Evolutionary conservation across 129 eudicot species (phyloP), one percentile per base, ranked within the genome.

Genomic region (Arctium lappa): DNA sequence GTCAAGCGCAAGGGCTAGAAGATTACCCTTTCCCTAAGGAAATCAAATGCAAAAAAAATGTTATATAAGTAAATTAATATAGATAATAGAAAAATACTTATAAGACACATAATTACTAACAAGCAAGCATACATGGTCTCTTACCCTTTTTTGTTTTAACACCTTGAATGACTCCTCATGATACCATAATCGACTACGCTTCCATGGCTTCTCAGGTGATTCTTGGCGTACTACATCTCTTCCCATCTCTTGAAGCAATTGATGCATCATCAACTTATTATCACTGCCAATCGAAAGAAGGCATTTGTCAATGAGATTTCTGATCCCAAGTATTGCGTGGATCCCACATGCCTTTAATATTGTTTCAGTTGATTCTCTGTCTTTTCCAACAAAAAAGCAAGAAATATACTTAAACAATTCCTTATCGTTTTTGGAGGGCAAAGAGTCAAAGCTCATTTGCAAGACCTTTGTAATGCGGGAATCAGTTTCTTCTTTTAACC

Each of bases 291-390:
- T 60, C 3, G 8, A 7, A 44, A 84, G 29, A 50, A 84, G 66
- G 65, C 86, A 84, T 62, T 75, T 72, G 15, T 84, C 83, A 1
- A 72, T 6, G 15, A 84, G 87, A 40, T 72, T 84, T 31, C 62
- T 34, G 33, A 84, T 72, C 31, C 87, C 87, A 40, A 31, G 18
- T 5, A 4, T 8, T 6, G 80, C 32, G 56, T 11, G 46, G 65
- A 78, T 44, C 2, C 27, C 36, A 13, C 80, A 84, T 30, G 42
- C 69, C 69, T 53, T 53, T 3, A 53, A 15, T 53, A 53, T 16
- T 5, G 8, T 53, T 15, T 53, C 65, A 5, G 6, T n/a, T 16
- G 63, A 53, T 53, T 53, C 18, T 53, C 1, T 3, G 3, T 53
- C 27, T 53, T 53, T 0, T 4, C 65, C 65, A 3, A 16, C 65